Evolutionary conservation across 179 eudicot genomes (phyloP).

Genomic region (Actinidia chinensis): DNA sequence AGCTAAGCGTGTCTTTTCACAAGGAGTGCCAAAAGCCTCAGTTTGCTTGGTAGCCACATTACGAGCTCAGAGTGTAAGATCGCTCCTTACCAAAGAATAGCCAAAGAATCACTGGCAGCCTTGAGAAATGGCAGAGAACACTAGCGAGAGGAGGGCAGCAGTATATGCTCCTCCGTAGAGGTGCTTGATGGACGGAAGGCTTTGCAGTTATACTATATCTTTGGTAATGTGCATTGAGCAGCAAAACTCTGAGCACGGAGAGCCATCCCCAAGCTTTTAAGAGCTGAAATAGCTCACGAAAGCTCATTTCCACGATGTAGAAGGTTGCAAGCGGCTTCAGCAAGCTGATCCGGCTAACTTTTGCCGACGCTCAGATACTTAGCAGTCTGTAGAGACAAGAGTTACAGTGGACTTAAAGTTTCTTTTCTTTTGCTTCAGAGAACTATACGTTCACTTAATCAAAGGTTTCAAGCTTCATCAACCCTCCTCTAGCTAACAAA

Average conservation of each 20-base stretch:
- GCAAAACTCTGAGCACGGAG: slow-evolving; percentile 90
- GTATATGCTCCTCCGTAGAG: slow-evolving; percentile 99
- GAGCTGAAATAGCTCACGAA: slow-evolving; percentile 81
- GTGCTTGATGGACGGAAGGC: slow-evolving; percentile 95
- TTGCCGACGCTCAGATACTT: slow-evolving; percentile 68
- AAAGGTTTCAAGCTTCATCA: slow-evolving; percentile 76
- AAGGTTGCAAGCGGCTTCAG: slow-evolving; percentile 97
- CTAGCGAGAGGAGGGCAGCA: slow-evolving; percentile 91
- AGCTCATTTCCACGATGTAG: slow-evolving; percentile 94
- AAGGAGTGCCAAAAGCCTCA: slow-evolving; percentile 77
- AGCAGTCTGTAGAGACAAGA: slow-evolving; percentile 60
- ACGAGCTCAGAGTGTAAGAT: slow-evolving; percentile 91
- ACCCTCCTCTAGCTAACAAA: slow-evolving; percentile 90
- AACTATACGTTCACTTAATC: slow-evolving; percentile 76
- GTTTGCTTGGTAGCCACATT: slow-evolving; percentile 90
- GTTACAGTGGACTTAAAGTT: slow-evolving; percentile 51
- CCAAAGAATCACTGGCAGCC: slow-evolving; percentile 79
- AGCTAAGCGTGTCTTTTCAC: slow-evolving; percentile 95
- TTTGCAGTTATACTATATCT: slow-evolving; percentile 82
- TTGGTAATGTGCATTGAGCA: slow-evolving; percentile 91
- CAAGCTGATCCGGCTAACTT: slow-evolving; percentile 95
- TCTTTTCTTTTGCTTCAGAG: slow-evolving; percentile 73
- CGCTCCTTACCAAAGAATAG: slow-evolving; percentile 84
- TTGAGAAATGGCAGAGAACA: slow-evolving; percentile 91
- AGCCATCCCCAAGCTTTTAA: slow-evolving; percentile 91